Base-by-base conservation (phyloP, 495 filamentous ascomycete genomes). In the Penicillium bialowiezense region DNA sequence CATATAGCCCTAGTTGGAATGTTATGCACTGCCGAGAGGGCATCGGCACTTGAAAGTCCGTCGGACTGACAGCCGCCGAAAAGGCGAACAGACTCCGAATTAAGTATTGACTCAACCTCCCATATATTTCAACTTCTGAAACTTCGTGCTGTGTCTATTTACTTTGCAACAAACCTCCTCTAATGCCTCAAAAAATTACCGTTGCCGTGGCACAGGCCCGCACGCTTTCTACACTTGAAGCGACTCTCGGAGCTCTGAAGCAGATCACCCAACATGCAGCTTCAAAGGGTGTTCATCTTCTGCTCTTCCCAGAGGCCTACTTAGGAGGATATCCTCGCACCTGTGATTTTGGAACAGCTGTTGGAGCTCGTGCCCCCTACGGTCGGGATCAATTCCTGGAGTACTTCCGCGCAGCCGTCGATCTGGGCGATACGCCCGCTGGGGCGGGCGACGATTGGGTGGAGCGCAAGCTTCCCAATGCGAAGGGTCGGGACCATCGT, bases 281-380 rank as follows among this genome's bases (percentile, higher is more conserved):
- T 21, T 44, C 41, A 33, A 44, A 44, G 41, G 75, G 78, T 23
- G 78, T 88, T 20, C 78, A 92, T 59, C 77, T 97, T 41, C 69
- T 97, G 14, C 81, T 97, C 34, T 93, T 96, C 56, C 92, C 92
- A 0, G 92, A 97, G 72, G 92, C 92, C 20, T 97, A 89, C 63
- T 77, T 97, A 0, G 92, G 92, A 15, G 92, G 92, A 7, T 97
- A 97, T 59, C 92, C 92, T 12, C 85, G 92, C 18, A 87, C 86
- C n/a, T 84, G 82, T 48, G 71, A 72, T 38, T 96, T 96, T 55
- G 91, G 90, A 10, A 78, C 81, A 23, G 74, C 80, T 0, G 78
- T 96, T 8, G 92, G 92, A 0, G 70, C 73, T 2, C 83, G 92
- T 5, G 74, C 76, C 1, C 68, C 76, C 10, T 74, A 72, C 15